These are phyloP conservation scores for Metarhizium robertsii DNA, from an alignment of 2,329 filamentous ascomycete genomes.

Conservation along the genomic window DNA sequence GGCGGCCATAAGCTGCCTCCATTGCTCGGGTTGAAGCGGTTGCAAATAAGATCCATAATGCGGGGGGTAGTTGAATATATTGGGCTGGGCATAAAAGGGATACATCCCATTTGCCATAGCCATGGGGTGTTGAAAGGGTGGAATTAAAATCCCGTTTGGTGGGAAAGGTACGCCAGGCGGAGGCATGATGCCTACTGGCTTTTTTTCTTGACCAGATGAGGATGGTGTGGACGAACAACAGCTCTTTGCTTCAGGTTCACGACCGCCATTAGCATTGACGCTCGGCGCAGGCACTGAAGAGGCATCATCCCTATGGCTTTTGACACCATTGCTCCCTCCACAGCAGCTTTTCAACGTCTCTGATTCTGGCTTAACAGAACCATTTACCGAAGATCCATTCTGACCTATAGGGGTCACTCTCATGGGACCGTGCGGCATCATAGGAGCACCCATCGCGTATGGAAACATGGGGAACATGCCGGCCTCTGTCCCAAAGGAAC, in stretches of 20 bases:
- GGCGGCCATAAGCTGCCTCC: conserved; percentile 36
- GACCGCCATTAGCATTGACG: conserved; percentile 10
- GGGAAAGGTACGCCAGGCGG: conserved; percentile 10
- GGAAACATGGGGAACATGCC: conserved; percentile 24
- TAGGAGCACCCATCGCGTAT: conserved; percentile 17
- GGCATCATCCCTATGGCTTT: background rate
- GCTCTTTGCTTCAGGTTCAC: conserved; percentile 13
- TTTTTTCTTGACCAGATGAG: conserved; percentile 12
- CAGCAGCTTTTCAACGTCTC: conserved; percentile 14
- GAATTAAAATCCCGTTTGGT: conserved; percentile 22
- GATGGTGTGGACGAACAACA: conserved; percentile 18
- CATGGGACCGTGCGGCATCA: conserved; percentile 10
- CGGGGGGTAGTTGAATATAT: conserved; percentile 42
- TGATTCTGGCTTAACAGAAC: conserved; percentile 5
- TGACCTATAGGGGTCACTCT: conserved; percentile 14
- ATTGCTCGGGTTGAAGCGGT: conserved; percentile 44
- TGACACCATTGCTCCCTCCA: conserved; percentile 7
- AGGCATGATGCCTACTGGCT: conserved; percentile 12
- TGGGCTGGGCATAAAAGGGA: conserved; percentile 32
- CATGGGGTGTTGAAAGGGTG: conserved; percentile 25
- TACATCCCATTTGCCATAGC: conserved; percentile 29
- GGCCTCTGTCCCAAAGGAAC: conserved; percentile 13
- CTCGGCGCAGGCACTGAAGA: conserved; percentile 7
- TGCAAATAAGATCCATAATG: conserved; percentile 46
- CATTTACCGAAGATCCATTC: conserved; percentile 11